phyloP scores from a whole-genome alignment of 2,329 filamentous ascomycete genomes.

The Xylariaceae sp. region DNA sequence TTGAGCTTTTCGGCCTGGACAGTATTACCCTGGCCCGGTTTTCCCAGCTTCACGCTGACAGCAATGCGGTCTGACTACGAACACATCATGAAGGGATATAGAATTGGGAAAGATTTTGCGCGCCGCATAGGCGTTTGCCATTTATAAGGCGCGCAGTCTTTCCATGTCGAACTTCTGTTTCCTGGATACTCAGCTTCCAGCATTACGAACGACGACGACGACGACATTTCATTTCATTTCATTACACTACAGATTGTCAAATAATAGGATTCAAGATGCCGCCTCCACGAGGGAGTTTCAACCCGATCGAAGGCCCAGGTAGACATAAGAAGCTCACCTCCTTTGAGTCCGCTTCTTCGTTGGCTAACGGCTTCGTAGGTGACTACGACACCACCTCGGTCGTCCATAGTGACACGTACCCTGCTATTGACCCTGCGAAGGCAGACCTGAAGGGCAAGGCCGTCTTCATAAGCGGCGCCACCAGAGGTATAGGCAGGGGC shows the following conservation, averaged over 20 bases:
- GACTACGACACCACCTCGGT: conserved; percentile 29
- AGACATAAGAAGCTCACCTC: conserved; percentile 11
- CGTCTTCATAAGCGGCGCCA: conserved; percentile 35
- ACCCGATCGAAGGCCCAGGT: conserved; percentile 25
- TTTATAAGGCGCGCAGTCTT: too few species aligned
- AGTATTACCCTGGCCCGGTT: too few species aligned
- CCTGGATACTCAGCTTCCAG: neutral
- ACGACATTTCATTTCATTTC: too few species aligned
- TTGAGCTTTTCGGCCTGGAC: too few species aligned
- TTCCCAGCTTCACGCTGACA: too few species aligned
- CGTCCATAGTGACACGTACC: conserved; percentile 33
- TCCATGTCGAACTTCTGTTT: too few species aligned
- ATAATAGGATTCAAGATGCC: conserved; percentile 16
- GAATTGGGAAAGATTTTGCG: too few species aligned
- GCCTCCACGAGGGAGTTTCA: conserved; percentile 23
- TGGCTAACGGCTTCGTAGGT: conserved; percentile 10
- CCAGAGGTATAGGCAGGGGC: conserved; percentile 32
- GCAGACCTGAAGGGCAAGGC: conserved; percentile 28
- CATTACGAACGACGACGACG: neutral
- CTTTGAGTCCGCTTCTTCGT: neutral
- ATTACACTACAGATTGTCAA: too few species aligned
- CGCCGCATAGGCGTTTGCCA: too few species aligned
- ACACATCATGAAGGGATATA: too few species aligned
- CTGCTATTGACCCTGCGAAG: conserved; percentile 29
- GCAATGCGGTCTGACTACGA: too few species aligned